Base-by-base conservation (phyloP, 1,139 yeast genomes). In the Suhomyces panamericanus region DNA sequence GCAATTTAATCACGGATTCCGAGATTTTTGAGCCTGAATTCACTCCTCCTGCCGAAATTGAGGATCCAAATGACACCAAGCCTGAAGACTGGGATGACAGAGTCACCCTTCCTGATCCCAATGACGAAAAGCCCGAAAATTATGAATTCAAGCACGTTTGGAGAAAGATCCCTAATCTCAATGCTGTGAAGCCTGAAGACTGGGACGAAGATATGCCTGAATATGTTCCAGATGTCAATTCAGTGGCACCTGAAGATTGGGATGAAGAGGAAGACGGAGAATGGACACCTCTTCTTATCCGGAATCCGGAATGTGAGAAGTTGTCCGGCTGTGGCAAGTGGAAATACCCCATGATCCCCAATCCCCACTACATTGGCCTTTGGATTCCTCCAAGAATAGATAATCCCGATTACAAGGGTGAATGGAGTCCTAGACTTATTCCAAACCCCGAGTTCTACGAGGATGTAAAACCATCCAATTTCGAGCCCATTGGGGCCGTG, bases 221-320 rank as follows among this genome's bases (percentile, higher is more conserved):
- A 48, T 77, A 67, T 49, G 80, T 90, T 47, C 67, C 77, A 6
- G 95, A 88, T 59, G 88, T 93, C 17, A 73, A 71, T 3, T 83
- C 87, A 16, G 59, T 54, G 35, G 77, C 72, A 54, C 96, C 96
- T 10, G 83, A 71, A 35, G 84, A 77, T 56, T 89, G 96, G 96
- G 87, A 86, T 56, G 95, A 87, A 27, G 90, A 83, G 50, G 91
- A 85, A 59, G 96, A 89, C 59, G 96, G 96, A 5, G 82, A 77
- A 55, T 90, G 95, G 91, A 59, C 72, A 36, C 84, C 91, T 2
- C 90, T 90, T 12, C 63, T 73, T 42, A 71, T 89, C 36, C 69
- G 68, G 31, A 90, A 90, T 63, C 96, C 96, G 6, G 80, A 70
- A 49, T 90, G 97, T 66, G 35, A 31, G 6, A 73, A 67, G 35